Conservation (phyloP, 495 filamentous ascomycete genomes). For the Letharia lupina region DNA sequence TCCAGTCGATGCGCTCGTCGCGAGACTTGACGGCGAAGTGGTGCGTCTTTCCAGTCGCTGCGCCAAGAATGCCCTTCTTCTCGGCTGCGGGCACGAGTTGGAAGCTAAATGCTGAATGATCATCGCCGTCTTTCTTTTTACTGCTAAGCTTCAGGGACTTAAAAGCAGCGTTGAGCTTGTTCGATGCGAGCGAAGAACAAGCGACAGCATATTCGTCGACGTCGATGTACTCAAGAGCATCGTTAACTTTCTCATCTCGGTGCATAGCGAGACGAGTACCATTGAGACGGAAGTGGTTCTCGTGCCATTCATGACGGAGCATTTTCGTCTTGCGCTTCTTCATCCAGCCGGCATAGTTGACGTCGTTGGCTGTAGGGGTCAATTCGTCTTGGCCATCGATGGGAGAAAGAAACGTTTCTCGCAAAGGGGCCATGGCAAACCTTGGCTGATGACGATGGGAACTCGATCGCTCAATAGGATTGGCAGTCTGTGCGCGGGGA, state of each 20-base stretch:
- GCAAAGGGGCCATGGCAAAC: conserved; percentile 30
- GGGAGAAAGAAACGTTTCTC: conserved; percentile 34
- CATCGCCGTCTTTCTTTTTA: conserved; percentile 36
- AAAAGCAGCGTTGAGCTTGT: conserved; percentile 67
- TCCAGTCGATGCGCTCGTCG: conserved; percentile 94
- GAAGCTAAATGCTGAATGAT: conserved; percentile 70
- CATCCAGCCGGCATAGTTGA: conserved; percentile 76
- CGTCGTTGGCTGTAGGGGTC: conserved; percentile 28
- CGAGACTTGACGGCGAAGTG: conserved; percentile 83
- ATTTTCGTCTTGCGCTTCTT: conserved; percentile 88
- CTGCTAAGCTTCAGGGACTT: conserved; percentile 66
- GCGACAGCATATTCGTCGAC: conserved; percentile 93
- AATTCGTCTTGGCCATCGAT: conserved; percentile 20
- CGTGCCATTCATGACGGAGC: conserved; percentile 89
- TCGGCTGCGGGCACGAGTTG: conserved; percentile 78
- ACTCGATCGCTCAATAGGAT: conserved; percentile 19
- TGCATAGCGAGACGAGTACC: conserved; percentile 82
- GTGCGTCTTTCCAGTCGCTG: conserved; percentile 62
- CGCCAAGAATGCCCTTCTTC: conserved; percentile 38
- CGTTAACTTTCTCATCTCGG: conserved; percentile 48
- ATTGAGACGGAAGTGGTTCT: conserved; percentile 74
- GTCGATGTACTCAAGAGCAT: conserved; percentile 74
- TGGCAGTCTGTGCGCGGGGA: not conserved
- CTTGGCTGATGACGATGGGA: conserved; percentile 22
- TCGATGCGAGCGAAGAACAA: conserved; percentile 65